Conservation (phyloP, 306 rosid genomes). For the cucumber (Cucumis sativus) region DNA sequence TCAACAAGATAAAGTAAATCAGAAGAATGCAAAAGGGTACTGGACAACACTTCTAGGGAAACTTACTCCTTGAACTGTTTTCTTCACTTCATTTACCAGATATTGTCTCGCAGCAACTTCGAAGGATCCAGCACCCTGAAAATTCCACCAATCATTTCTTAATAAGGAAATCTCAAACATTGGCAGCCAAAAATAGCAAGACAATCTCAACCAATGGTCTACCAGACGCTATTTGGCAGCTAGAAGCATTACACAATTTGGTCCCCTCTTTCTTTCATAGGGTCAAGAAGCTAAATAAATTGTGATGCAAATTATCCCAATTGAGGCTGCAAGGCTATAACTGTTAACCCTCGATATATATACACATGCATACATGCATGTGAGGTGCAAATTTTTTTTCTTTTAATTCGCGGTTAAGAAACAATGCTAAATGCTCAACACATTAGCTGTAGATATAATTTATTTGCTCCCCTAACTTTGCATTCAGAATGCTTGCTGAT, state of each 20-base stretch:
- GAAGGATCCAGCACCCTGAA: constrained; percentile 95
- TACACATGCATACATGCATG: too few relatives aligned
- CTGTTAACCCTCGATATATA: neutral
- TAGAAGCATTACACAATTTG: neutral
- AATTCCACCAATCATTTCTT: neutral
- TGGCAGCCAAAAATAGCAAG: neutral
- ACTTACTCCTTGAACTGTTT: constrained; percentile 93
- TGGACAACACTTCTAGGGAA: neutral
- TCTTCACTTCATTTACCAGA: constrained; percentile 73
- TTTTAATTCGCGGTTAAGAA: neutral
- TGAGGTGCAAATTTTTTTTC: too few relatives aligned
- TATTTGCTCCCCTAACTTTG: neutral
- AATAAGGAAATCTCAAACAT: neutral
- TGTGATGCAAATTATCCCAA: neutral
- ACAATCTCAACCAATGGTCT: neutral
- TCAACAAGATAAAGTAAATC: neutral
- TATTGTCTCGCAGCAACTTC: constrained; percentile 95
- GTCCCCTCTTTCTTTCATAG: neutral
- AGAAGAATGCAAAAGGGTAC: neutral
- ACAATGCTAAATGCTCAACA: neutral
- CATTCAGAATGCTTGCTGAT: neutral
- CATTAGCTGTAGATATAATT: too few relatives aligned
- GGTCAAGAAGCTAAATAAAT: neutral
- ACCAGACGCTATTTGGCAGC: neutral
- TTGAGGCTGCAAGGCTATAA: neutral